A percentile compares a stretch with the other conserved stretches of the same genome.
Evolutionary conservation across 345 rosid species (phyloP).

Genomic region (thale cress (Arabidopsis thaliana)): TAIR10.1 NC_003076.8:24561001-24561500

Average conservation of each 20-base stretch:
- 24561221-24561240: not conserved
- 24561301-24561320: constrained; percentile 90
- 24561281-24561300: constrained; percentile 26
- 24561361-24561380: constrained; percentile 72
- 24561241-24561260: constrained; percentile 18
- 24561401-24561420: constrained; percentile 78
- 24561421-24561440: constrained; percentile 7
- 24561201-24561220: constrained; percentile 5
- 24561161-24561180: constrained; percentile 57
- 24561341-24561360: constrained; percentile 91
- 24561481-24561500: not conserved
- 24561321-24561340: constrained; percentile 91
- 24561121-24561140: constrained; percentile 66
- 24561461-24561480: constrained; percentile 3
- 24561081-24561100: constrained; percentile 52
- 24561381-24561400: constrained; percentile 89
- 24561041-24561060: not conserved
- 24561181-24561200: constrained; percentile 17
- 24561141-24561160: constrained; percentile 86
- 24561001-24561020: constrained; percentile 60
- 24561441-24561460: not conserved
- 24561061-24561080: not conserved
- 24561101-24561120: constrained; percentile 70
- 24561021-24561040: not conserved
- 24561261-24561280: constrained; percentile 21